Conservation (phyloP, 192 early-diverging fungal species). For the Thamnidium elegans region DNA sequence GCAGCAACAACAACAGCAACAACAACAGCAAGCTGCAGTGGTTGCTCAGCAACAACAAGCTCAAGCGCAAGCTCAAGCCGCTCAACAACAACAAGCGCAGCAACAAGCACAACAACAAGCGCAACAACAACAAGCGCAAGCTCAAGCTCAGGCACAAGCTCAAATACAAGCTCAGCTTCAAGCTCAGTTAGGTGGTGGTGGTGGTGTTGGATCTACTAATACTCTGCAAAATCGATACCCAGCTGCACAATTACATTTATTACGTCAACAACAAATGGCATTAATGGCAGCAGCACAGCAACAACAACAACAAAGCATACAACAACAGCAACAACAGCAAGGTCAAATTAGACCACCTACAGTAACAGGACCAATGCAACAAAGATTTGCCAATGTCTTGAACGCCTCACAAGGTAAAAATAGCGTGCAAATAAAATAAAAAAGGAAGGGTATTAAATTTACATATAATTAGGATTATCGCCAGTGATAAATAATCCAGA, state of each 20-base stretch:
- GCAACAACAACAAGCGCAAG: constrained; percentile 31
- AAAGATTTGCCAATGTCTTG: constrained; percentile 23
- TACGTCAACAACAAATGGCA: constrained; percentile 34
- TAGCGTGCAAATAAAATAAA: neutral
- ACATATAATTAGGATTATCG: too few species aligned
- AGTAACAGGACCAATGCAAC: constrained; percentile 15
- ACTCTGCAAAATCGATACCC: constrained; percentile 26
- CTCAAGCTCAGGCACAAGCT: constrained; percentile 28
- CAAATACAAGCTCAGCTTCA: constrained; percentile 28
- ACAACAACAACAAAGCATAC: constrained; percentile 25
- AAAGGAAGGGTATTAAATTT: neutral
- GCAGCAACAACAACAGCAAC: constrained; percentile 18
- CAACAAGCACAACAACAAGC: constrained; percentile 30
- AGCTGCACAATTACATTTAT: constrained; percentile 30
- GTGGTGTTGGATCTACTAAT: neutral
- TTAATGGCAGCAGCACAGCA: constrained; percentile 36
- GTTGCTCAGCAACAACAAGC: constrained; percentile 29
- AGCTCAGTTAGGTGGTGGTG: constrained; percentile 14
- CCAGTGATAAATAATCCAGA: neutral
- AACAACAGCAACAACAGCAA: constrained; percentile 23
- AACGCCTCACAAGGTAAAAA: constrained; percentile 14
- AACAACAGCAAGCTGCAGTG: constrained; percentile 15
- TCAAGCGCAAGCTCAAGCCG: constrained; percentile 34
- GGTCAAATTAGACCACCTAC: constrained; percentile 31
- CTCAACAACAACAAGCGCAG: constrained; percentile 22